Evolutionary conservation across 1,284 basidiomycete genomes (phyloP), one percentile per base, ranked within the genome.

Genomic region (Grifola frondosa): DNA sequence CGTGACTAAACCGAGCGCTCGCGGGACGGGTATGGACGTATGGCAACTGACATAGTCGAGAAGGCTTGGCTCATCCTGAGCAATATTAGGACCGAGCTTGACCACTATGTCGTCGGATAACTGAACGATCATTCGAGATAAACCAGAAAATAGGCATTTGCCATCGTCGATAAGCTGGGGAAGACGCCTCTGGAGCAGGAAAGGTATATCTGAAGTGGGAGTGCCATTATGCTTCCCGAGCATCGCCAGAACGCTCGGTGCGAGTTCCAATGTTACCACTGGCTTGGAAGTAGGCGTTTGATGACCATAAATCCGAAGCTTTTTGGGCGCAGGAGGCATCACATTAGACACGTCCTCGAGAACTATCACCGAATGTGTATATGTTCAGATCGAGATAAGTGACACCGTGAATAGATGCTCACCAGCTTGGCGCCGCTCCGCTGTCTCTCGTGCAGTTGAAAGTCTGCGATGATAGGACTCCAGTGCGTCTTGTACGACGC

Each of bases 21-120:
- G 42, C 12, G 54, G 54, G n/a, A 44, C 50, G 19, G 38, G 30
- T 21, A 59, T 42, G 21, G 42, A 36, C 10, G 48, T 35, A 35
- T 36, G 40, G 13, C 37, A 19, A 15, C 34, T 41, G 22, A 51
- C 5, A 21, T 30, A 48, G 7, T 32, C 19, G 15, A 51, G 19
- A 15, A 45, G n/a, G 21, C 20, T 34, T 29, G 35, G 30, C 28
- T 48, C 46, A 8, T 51, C 46, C 19, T 38, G 11, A 35, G 35
- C 30, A 25, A 40, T 25, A 21, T 34, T 8, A 7, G n/a, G 31
- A 10, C 13, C 37, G 7, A 35, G 23, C 24, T 45, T 45, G 15
- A 45, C 37, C 22, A 36, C 30, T 19, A 42, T 23, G 16, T 34
- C 30, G 20, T 33, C 35, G 16, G 22, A 17, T 7, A 44, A 11